phyloP scores from a whole-genome alignment of 345 rosid genomes.

The Erucastrum elatum region DNA sequence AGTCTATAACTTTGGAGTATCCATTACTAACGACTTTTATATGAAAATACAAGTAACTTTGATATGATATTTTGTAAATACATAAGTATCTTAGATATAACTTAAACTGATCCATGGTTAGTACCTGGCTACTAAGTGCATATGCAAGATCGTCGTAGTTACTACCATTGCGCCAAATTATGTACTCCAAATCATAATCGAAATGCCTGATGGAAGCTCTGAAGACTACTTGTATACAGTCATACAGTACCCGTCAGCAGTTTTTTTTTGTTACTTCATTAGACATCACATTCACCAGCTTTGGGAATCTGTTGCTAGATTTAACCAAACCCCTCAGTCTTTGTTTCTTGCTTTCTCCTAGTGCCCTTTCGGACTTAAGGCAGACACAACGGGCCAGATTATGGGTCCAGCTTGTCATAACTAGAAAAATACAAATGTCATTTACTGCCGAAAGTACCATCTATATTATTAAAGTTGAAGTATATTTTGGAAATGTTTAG shows the following conservation, averaged over 20 bases:
- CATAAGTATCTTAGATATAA: too few species aligned
- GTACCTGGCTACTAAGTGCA: slow-evolving; percentile 27
- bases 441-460: slow-evolving; percentile 20
- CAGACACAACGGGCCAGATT: slow-evolving; percentile 47
- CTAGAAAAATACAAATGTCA: too few species aligned
- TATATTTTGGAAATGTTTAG: too few species aligned
- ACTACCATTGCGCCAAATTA: slow-evolving; percentile 24
- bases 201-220: slow-evolving; percentile 11
- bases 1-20: too few species aligned
- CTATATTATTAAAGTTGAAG: too few species aligned
- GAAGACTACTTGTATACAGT: slow-evolving; percentile 17
- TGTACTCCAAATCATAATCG: slow-evolving; percentile 28
- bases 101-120: not conserved
- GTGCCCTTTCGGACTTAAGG: slow-evolving; percentile 20
- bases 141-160: slow-evolving; percentile 31
- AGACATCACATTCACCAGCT: not conserved
- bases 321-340: slow-evolving; percentile 38
- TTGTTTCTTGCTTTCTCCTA: not conserved
- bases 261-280: slow-evolving; percentile 18
- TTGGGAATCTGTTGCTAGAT: slow-evolving; percentile 3
- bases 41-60: too few species aligned
- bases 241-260: slow-evolving; percentile 22
- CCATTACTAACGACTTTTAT: too few species aligned
- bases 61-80: too few species aligned
- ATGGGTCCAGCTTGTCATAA: slow-evolving; percentile 18